A percentile compares a stretch with the other conserved stretches of the same genome.
Evolutionary conservation across 805 yeast genomes (phyloP).

Genomic region (Metschnikowia henanensis): DNA sequence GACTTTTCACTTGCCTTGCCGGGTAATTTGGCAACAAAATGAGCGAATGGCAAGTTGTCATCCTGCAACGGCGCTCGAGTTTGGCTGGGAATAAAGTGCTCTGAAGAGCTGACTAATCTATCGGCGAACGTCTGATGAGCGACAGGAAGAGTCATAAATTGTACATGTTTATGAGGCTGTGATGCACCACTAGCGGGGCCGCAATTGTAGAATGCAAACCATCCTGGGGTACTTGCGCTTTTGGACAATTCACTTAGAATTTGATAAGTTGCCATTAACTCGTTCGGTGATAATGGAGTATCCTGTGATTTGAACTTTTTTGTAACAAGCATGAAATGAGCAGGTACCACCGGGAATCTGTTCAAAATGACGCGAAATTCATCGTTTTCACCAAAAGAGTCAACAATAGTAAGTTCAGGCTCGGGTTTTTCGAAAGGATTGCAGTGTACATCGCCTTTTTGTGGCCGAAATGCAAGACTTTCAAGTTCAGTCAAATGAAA

Average conservation of each 20-base stretch:
- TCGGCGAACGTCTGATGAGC: constrained; percentile 61
- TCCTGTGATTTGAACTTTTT: constrained; percentile 71
- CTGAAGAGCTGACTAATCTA: constrained; percentile 37
- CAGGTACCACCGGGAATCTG: constrained; percentile 81
- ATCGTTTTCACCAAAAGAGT: constrained; percentile 51
- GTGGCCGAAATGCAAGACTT: constrained; percentile 41
- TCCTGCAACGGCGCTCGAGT: constrained; percentile 60
- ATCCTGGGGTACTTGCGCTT: constrained; percentile 38
- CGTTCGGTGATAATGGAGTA: constrained; percentile 69
- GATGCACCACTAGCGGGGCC: constrained; percentile 94
- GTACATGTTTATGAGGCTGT: constrained; percentile 90
- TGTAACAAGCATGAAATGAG: constrained; percentile 80
- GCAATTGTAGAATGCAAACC: constrained; percentile 85
- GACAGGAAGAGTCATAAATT: constrained; percentile 72
- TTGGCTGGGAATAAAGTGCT: constrained; percentile 54
- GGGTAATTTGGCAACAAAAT: constrained; percentile 69
- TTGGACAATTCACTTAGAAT: constrained; percentile 51
- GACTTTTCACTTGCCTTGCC: constrained; percentile 39
- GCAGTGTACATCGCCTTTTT: constrained; percentile 37
- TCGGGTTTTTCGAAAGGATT: constrained; percentile 86
- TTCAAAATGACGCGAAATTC: constrained; percentile 66
- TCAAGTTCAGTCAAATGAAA: constrained; percentile 33
- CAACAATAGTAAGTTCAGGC: constrained; percentile 63
- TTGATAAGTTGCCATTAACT: constrained; percentile 58
- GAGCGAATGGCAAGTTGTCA: constrained; percentile 71